Percentiles rank a stretch among this genome's conserved stretches.
phyloP scores from a whole-genome alignment of 1,284 basidiomycete genomes.

The Malassezia arunalokei region DNA sequence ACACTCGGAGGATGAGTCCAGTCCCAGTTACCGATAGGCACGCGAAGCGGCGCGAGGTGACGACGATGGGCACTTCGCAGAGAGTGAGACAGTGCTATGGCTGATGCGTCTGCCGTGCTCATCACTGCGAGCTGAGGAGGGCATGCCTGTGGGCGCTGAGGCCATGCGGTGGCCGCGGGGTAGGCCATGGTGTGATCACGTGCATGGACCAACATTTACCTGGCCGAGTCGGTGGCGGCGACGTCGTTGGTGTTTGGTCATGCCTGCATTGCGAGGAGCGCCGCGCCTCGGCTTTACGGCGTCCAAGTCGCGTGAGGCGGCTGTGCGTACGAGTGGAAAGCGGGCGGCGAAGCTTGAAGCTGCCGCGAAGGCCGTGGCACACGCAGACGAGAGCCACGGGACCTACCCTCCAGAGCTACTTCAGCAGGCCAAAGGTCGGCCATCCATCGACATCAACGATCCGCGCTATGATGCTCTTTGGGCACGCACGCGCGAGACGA shows the following conservation, averaged over 20 bases:
- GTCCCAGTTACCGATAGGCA: neutral
- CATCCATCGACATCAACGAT: constrained; percentile 24
- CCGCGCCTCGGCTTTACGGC: constrained; percentile 5
- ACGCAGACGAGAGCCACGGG: neutral
- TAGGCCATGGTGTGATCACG: neutral
- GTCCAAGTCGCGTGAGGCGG: constrained; percentile 1
- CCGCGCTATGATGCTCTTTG: constrained; percentile 28
- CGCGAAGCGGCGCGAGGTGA: neutral
- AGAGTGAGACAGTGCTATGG: neutral
- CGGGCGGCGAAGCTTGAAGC: neutral
- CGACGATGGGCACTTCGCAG: neutral
- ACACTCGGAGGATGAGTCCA: neutral
- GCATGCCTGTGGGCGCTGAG: too few species aligned
- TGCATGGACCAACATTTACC: constrained; percentile 7
- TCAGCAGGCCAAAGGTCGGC: constrained; percentile 9
- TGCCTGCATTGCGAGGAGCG: too few species aligned
- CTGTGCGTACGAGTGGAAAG: neutral
- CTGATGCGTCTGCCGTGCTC: neutral
- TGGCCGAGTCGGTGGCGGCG: too few species aligned
- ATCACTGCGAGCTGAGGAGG: neutral
- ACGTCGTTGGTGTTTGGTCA: too few species aligned
- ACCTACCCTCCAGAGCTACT: constrained; percentile 4
- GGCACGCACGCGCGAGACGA: constrained; percentile 22
- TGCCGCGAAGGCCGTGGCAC: neutral
- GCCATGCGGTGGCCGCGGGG: neutral